Evolutionary conservation across 2,329 filamentous ascomycete genomes (phyloP), one percentile per base, ranked within the genome.

Genomic region (Didymella glomerata): DNA sequence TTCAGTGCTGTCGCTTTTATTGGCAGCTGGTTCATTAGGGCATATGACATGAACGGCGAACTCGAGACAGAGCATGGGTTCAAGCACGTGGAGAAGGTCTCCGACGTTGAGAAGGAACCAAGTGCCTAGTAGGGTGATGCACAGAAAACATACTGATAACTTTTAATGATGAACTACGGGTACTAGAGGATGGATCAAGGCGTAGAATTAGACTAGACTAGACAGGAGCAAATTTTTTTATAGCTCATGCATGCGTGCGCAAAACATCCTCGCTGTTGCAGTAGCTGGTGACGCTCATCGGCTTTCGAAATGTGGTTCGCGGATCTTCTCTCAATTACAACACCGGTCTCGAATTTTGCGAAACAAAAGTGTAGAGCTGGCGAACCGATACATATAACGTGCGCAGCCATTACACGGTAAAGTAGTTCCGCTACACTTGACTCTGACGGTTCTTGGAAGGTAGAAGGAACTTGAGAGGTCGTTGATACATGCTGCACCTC

Each of bases 1-100:
- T 74, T 88, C n/a, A 78, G 80, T 11, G 83, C 74, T 0, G 71
- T 84, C 1, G 83, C 82, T 2, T 72, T 87, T 32, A 47, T 86
- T 34, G 74, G 82, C 48, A 86, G 82, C 64, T 59, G 85, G 0
- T 81, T 83, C 60, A 84, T 85, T 2, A 80, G 85, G 67, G 79
- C 64, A 27, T 72, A 74, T 54, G 65, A 73, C n/a, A 70, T 87
- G 60, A 78, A 84, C 59, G 74, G 77, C 48, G 80, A 75, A 47
- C 71, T 82, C 64, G 79, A 79, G 61, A 83, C 81, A 1, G 75
- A 82, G 48, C 83, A 84, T 66, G 81, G 80, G 0, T 80, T 83
- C 64, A 73, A 75, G 63, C 73, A 80, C 50, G 76, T 80, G 68
- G 60, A 67, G 47, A 70, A 64, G 54, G 28, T 63, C 8, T 64